Conservation (phyloP, 2,329 filamentous ascomycete genomes). For the Stemphylium lycopersici region DNA sequence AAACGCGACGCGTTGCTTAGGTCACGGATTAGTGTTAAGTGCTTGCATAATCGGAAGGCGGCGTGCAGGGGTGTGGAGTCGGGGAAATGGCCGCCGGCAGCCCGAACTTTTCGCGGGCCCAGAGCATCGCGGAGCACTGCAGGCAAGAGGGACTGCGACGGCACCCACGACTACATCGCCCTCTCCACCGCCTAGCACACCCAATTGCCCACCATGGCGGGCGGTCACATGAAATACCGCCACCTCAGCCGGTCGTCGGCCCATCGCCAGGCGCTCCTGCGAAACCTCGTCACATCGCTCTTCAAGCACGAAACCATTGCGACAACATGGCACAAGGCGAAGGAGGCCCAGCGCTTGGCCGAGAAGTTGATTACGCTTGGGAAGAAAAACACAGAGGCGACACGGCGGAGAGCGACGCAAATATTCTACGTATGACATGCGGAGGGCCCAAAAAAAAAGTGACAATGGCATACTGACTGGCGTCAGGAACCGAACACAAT, state of each 20-base stretch:
- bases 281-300: slow-evolving; percentile 94
- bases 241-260: slow-evolving; percentile 84
- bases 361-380: slow-evolving; percentile 94
- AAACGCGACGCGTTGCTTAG: slow-evolving; percentile 12
- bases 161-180: slow-evolving; percentile 10
- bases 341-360: slow-evolving; percentile 91
- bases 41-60: slow-evolving; percentile 18
- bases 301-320: slow-evolving; percentile 92
- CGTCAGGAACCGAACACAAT: slow-evolving; percentile 69
- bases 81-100: slow-evolving; percentile 25
- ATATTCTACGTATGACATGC: slow-evolving; percentile 79
- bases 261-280: slow-evolving; percentile 88
- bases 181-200: slow-evolving; percentile 5
- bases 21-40: slow-evolving; percentile 30
- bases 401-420: slow-evolving; percentile 72
- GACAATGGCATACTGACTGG: slow-evolving; percentile 22
- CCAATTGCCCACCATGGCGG: slow-evolving; percentile 69
- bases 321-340: slow-evolving; percentile 95
- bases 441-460: not conserved
- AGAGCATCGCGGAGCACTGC: not conserved
- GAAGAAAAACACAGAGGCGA: slow-evolving; percentile 89
- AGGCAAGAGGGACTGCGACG: slow-evolving; percentile 7
- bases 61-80: slow-evolving; percentile 15
- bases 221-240: slow-evolving; percentile 84
- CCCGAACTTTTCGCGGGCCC: slow-evolving; percentile 34